A percentile compares a stretch with the other conserved stretches of the same genome.
Conservation (phyloP, 2,329 filamentous ascomycete species). For the Macrophomina tecta region DNA sequence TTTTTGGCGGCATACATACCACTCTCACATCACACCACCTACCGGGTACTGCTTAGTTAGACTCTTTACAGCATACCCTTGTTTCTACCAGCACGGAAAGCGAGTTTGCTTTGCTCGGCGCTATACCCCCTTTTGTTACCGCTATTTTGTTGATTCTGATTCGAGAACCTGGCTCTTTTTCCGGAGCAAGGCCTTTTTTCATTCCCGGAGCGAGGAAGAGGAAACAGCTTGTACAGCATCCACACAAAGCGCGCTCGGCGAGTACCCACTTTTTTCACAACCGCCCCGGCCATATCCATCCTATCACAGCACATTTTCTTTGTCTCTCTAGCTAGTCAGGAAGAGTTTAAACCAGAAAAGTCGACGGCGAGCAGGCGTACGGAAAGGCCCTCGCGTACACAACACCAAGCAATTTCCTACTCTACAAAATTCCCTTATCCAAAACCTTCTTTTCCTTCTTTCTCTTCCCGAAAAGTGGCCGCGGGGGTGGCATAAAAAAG, state of each 20-base stretch:
- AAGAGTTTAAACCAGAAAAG: constrained; percentile 6
- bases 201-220: constrained; percentile 14
- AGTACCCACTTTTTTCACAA: constrained; percentile 18
- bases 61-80: constrained; percentile 22
- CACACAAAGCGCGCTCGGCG: background rate
- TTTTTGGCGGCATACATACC: constrained; percentile 22
- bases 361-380: constrained; percentile 9
- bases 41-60: constrained; percentile 19
- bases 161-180: constrained; percentile 13
- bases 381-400: constrained; percentile 5
- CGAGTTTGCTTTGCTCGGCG: constrained; percentile 26
- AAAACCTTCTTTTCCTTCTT: background rate
- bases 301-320: constrained; percentile 10
- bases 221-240: constrained; percentile 23
- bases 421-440: background rate
- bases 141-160: constrained; percentile 24
- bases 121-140: constrained; percentile 26
- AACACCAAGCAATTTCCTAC: constrained; percentile 15
- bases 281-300: constrained; percentile 2
- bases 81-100: constrained; percentile 26
- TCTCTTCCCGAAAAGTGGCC: constrained; percentile 13
- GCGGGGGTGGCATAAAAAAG: constrained; percentile 6
- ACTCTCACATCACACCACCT: constrained; percentile 25
- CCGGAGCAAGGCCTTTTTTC: background rate
- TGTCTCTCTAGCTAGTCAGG: constrained; percentile 20